Conservation (phyloP, 1,284 basidiomycete genomes). For the Taiwanofungus camphoratus region DNA sequence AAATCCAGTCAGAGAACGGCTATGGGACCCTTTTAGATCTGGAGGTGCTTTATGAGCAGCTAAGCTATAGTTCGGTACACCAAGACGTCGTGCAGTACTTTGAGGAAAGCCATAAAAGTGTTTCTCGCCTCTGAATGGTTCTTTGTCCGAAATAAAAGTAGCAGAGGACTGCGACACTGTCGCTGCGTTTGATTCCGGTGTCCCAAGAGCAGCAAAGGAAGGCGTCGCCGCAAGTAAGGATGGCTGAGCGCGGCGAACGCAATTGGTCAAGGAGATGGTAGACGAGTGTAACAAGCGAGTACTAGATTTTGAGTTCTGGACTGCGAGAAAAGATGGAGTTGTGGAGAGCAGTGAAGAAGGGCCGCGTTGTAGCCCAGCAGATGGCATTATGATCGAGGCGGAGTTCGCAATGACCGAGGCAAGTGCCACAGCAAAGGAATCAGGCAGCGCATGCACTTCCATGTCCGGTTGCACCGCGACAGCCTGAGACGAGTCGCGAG, state of each 20-base stretch:
- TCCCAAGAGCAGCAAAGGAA: background rate
- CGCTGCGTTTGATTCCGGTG: background rate
- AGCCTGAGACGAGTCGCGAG: no score
- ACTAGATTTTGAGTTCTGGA: background rate
- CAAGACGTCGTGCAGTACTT: no score
- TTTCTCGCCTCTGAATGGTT: background rate
- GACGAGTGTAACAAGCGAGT: background rate
- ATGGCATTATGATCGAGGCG: no score
- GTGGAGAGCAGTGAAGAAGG: background rate
- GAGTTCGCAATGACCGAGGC: no score
- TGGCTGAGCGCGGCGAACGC: constrained; percentile 12
- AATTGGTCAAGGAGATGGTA: background rate
- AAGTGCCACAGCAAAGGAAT: no score
- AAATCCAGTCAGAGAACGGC: background rate
- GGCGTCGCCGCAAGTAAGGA: constrained; percentile 2
- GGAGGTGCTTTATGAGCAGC: no score
- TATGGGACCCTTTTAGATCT: background rate
- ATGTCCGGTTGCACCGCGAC: no score
- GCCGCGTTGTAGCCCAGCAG: no score
- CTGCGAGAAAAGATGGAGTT: background rate
- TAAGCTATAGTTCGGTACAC: no score
- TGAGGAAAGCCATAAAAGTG: background rate
- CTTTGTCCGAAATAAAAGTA: background rate
- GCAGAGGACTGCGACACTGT: background rate
- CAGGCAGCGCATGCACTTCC: no score